These are phyloP conservation scores for Trichoderma erinaceum DNA, from an alignment of 495 filamentous ascomycete genomes.

Conservation along the genomic window DNA sequence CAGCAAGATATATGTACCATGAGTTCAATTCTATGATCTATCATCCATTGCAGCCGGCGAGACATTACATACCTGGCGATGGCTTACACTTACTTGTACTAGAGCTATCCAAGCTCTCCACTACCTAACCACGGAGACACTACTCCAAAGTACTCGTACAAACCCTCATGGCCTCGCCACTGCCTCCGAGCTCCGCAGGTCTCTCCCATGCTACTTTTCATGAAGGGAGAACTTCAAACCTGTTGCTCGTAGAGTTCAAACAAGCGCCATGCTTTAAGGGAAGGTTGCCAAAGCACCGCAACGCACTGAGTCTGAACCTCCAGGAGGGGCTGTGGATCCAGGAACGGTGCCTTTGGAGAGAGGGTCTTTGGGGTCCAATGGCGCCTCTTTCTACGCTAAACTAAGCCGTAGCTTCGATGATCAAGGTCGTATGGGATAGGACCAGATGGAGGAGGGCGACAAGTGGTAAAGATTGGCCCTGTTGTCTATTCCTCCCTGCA, in stretches of 20 bases:
- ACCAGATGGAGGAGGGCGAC: not conserved
- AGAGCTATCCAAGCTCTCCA: not conserved
- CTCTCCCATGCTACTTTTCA: too few species aligned
- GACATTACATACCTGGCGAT: conserved; percentile 1
- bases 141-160: not conserved
- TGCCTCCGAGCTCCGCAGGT: too few species aligned
- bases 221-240: not conserved
- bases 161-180: not conserved
- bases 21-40: not conserved
- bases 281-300: not conserved
- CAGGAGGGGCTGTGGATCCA: not conserved
- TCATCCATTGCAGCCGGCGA: not conserved
- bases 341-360: not conserved
- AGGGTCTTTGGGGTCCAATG: not conserved
- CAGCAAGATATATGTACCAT: not conserved
- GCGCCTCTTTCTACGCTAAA: not conserved
- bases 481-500: not conserved
- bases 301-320: too few species aligned
- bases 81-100: not conserved
- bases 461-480: not conserved
- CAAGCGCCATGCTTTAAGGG: not conserved
- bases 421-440: not conserved
- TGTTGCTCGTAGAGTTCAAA: not conserved
- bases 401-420: not conserved
- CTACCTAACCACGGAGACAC: not conserved